Base-by-base conservation (phyloP, 306 rosid genomes). In the Adenanthera pavonina region DNA sequence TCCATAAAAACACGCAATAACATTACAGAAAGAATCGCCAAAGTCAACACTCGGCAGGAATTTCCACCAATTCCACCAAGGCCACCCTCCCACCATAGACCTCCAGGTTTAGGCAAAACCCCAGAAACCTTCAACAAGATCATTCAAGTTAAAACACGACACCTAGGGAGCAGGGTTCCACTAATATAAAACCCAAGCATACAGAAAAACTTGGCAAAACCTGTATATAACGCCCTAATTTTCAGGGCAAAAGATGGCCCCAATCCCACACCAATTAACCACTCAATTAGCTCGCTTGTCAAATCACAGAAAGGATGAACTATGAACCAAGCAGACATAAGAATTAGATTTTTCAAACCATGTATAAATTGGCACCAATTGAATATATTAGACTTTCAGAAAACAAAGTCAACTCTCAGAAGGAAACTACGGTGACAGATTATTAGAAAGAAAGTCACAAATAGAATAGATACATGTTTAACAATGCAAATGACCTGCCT, bases 21-120 rank as follows among this genome's bases (percentile, higher is more conserved):
- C 90, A 92, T 88, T 90, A 92, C 88, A 92, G 92, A 92, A 90
- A 92, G 97, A 90, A 90, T 87, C 92, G 89, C 94, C 94, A 90
- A 87, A 90, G 92, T 86, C 90, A 78, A 90, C 77, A 91, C 87
- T 85, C 88, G 83, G 90, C 86, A 88, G 85, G 97, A 87, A 87
- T 90, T 87, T 90, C 91, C 97, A 91, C 90, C 91, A 90, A 90
- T 87, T 84, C 88, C 94, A 91, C 89, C 92, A 92, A 87, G 89
- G 91, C 85, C 92, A 90, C 92, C 91, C 94, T 88, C 97, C 83
- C 97, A 90, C 90, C 97, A 88, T 35, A 81, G 97, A 90, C 92
- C 91, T 92, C 91, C 94, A 80, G 91, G 91, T 85, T 86, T 85
- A 71, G 94, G 83, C 82, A 89, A 87, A 90, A 92, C 90, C 94